phyloP scores from a whole-genome alignment of 1,284 basidiomycete species.

The Cryptococcus jaspeensis region DNA sequence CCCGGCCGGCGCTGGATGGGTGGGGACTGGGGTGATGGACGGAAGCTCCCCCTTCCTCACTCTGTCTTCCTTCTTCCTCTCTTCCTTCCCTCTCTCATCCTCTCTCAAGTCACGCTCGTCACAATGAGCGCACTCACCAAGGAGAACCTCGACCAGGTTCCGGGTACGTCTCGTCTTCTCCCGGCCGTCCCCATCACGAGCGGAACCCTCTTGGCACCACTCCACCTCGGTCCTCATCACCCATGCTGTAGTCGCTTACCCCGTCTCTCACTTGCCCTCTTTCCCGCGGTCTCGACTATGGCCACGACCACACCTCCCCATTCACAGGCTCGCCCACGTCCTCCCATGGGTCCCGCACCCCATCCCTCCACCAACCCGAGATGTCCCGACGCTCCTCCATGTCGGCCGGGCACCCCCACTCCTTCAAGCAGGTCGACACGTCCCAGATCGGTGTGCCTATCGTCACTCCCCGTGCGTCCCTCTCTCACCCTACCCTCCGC shows the following conservation, averaged over 20 bases:
- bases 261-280: not conserved
- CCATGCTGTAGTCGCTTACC: not conserved
- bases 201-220: no score
- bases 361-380: conserved; percentile 41
- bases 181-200: no score
- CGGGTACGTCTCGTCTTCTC: conserved; percentile 14
- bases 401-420: conserved; percentile 28
- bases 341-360: conserved; percentile 29
- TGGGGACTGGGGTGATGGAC: no score
- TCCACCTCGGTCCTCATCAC: not conserved
- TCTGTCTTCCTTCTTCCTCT: not conserved
- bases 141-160: conserved; percentile 39
- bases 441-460: conserved; percentile 44
- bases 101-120: not conserved
- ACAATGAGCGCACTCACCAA: conserved; percentile 37
- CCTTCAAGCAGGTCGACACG: conserved; percentile 34
- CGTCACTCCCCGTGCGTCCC: conserved; percentile 32
- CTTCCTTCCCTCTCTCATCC: conserved; percentile 1
- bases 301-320: not conserved
- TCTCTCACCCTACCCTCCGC: not conserved
- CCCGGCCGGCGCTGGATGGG: no score
- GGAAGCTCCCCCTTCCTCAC: no score
- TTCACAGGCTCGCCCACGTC: not conserved
- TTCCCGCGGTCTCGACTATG: not conserved
- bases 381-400: conserved; percentile 46